Percentiles rank a stretch among this genome's conserved stretches.
phyloP scores from a whole-genome alignment of 2,329 filamentous ascomycete species.

The Beauveria bassiana region DNA sequence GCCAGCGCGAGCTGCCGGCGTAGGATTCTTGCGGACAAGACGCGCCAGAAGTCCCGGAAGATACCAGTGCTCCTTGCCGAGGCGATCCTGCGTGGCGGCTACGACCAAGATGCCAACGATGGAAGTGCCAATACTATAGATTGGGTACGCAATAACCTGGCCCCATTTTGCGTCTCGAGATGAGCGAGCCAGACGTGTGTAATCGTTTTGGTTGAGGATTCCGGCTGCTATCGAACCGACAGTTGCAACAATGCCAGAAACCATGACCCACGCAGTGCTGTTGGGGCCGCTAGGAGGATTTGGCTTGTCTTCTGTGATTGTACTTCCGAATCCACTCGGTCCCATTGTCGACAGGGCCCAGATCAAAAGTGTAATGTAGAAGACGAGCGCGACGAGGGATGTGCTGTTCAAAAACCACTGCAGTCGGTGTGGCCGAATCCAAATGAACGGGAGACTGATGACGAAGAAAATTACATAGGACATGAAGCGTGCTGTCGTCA shows the following conservation, averaged over 20 bases:
- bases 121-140: conserved; percentile 28
- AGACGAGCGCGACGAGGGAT: conserved; percentile 31
- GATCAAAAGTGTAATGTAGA: conserved; percentile 33
- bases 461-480: conserved; percentile 37
- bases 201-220: conserved; percentile 32
- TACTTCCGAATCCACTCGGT: conserved; percentile 28
- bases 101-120: conserved; percentile 34
- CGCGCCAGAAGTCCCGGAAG: conserved; percentile 27
- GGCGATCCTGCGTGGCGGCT: conserved; percentile 29
- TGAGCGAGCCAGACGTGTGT: conserved; percentile 26
- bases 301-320: conserved; percentile 18
- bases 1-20: conserved; percentile 27
- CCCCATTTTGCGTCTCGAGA: conserved; percentile 28
- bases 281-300: conserved; percentile 22
- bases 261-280: conserved; percentile 29
- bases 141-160: conserved; percentile 27
- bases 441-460: conserved; percentile 35
- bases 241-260: conserved; percentile 29
- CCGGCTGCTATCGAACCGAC: conserved; percentile 31
- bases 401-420: conserved; percentile 34
- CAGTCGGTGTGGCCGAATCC: conserved; percentile 35
- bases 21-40: conserved; percentile 23
- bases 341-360: conserved; percentile 39
- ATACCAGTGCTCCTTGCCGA: conserved; percentile 31
- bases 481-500: conserved; percentile 37